Conservation (phyloP, 805 yeast species). For the Saturnispora silvae region DNA sequence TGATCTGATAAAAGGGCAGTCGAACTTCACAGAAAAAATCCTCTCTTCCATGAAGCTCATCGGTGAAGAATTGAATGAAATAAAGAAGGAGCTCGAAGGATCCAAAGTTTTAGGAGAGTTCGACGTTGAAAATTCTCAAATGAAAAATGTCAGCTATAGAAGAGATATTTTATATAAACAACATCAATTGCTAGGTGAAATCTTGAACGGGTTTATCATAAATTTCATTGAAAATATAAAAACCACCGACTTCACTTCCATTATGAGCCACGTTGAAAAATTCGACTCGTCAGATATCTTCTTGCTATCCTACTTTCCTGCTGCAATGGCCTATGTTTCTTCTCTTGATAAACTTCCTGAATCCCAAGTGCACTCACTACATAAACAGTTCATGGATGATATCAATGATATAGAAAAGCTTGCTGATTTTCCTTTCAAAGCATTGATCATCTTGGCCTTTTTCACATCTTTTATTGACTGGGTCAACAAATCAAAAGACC, state of each 20-base stretch:
- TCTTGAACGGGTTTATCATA: constrained; percentile 41
- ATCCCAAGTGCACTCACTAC: constrained; percentile 29
- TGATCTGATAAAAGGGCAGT: background rate
- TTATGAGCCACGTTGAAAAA: constrained; percentile 36
- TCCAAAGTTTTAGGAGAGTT: constrained; percentile 42
- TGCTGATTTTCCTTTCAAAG: constrained; percentile 37
- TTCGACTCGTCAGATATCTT: constrained; percentile 54
- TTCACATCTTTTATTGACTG: constrained; percentile 51
- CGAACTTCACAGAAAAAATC: constrained; percentile 8
- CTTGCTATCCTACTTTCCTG: constrained; percentile 54
- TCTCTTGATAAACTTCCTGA: constrained; percentile 28
- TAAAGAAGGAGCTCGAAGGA: constrained; percentile 43
- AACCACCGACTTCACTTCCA: constrained; percentile 27
- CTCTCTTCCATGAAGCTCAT: constrained; percentile 47
- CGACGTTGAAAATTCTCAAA: constrained; percentile 33
- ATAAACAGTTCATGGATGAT: constrained; percentile 28
- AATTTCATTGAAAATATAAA: constrained; percentile 18
- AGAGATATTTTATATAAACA: constrained; percentile 52
- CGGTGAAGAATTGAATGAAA: constrained; percentile 43
- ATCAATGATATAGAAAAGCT: constrained; percentile 31
- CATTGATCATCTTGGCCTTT: constrained; percentile 40
- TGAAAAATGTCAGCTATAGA: constrained; percentile 42
- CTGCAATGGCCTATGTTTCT: constrained; percentile 36
- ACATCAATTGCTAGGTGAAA: constrained; percentile 64
- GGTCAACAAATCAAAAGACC: constrained; percentile 43